A percentile compares a stretch with the other conserved stretches of the same genome.
Conservation (phyloP, 805 yeast genomes). For the Nakazawaea holstii region DNA sequence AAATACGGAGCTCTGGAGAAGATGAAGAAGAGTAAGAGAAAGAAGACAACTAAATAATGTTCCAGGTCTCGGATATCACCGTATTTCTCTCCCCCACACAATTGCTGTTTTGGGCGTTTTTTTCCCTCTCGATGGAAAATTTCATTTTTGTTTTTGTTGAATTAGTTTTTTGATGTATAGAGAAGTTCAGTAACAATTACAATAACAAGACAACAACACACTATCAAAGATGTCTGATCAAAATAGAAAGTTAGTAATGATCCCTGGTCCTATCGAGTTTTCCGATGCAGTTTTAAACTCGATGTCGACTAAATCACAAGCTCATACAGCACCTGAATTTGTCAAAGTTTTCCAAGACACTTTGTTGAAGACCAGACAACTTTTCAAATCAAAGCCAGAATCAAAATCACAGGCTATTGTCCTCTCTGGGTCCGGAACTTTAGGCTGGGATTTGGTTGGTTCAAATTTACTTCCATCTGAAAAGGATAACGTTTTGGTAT, state of each 20-base stretch:
- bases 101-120: background rate
- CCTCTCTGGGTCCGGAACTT: conserved; percentile 85
- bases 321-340: conserved; percentile 89
- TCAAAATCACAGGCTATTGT: conserved; percentile 74
- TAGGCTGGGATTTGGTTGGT: conserved; percentile 91
- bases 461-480: conserved; percentile 60
- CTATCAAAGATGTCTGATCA: background rate
- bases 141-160: background rate
- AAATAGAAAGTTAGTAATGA: conserved; percentile 26
- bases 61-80: background rate
- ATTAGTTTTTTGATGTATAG: background rate
- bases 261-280: conserved; percentile 48
- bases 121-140: background rate
- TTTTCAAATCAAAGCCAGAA: conserved; percentile 62
- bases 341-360: conserved; percentile 65
- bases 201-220: background rate
- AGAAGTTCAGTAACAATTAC: background rate
- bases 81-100: background rate
- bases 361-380: conserved; percentile 59
- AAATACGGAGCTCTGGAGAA: conserved; percentile 38
- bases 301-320: conserved; percentile 75
- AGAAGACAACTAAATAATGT: conserved; percentile 6
- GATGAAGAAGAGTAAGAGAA: conserved; percentile 26
- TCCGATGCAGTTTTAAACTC: conserved; percentile 75
- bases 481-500: conserved; percentile 70